Conservation (phyloP, 805 yeast genomes). For the Wickerhamomyces silvicola region DNA sequence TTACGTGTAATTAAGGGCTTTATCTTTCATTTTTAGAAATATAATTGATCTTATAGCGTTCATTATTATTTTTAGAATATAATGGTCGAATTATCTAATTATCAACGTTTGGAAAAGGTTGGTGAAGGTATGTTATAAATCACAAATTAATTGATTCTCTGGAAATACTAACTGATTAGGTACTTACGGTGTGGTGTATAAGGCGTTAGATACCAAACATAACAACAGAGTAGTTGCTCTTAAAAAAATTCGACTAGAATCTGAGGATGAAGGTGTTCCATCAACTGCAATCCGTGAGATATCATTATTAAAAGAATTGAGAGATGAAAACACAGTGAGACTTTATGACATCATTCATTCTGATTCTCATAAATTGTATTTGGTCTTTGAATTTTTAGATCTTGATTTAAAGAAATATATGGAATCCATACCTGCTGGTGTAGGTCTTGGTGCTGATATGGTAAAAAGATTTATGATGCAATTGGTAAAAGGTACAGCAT, state of each 20-base stretch:
- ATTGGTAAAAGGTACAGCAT: slow-evolving; percentile 81
- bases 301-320: slow-evolving; percentile 86
- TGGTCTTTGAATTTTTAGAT: slow-evolving; percentile 91
- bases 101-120: slow-evolving; percentile 89
- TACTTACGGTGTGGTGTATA: slow-evolving; percentile 96
- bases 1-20: too few species aligned
- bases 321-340: slow-evolving; percentile 89
- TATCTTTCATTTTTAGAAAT: too few species aligned
- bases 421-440: slow-evolving; percentile 91
- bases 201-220: slow-evolving; percentile 84
- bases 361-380: slow-evolving; percentile 83
- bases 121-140: slow-evolving; percentile 71
- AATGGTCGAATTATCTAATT: slow-evolving; percentile 69
- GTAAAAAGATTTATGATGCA: slow-evolving; percentile 92
- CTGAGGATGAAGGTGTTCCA: slow-evolving; percentile 98
- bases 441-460: slow-evolving; percentile 81
- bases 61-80: too few species aligned
- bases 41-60: not conserved
- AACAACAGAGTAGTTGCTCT: slow-evolving; percentile 93
- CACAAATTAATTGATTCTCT: too few species aligned
- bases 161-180: slow-evolving; percentile 33
- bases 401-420: slow-evolving; percentile 92
- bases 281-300: slow-evolving; percentile 97
- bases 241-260: slow-evolving; percentile 90
- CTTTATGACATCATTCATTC: slow-evolving; percentile 93